Percentiles rank a stretch among this genome's conserved stretches.
Evolutionary conservation across 441 rosid species (phyloP).

Genomic region (Manihot esculenta): DNA sequence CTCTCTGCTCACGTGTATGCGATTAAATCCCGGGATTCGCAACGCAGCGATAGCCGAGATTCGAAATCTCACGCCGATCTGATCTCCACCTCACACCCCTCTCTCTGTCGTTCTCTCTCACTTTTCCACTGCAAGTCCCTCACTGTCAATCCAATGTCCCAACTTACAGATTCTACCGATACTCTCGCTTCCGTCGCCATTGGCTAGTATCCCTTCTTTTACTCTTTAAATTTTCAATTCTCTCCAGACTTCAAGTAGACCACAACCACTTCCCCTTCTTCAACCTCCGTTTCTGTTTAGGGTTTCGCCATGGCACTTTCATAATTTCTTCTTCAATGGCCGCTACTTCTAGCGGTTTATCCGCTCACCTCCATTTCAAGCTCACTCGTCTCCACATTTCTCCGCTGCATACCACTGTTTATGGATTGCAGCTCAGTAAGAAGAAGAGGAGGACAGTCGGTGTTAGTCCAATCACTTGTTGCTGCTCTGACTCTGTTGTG

Average conservation of each 20-base stretch:
- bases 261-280: background rate
- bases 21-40: slow-evolving; percentile 31
- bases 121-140: slow-evolving; percentile 4
- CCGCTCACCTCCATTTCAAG: slow-evolving; percentile 51
- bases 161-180: slow-evolving; percentile 5
- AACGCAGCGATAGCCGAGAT: slow-evolving; percentile 17
- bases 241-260: background rate
- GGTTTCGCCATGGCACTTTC: slow-evolving; percentile 42
- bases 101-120: background rate
- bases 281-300: background rate
- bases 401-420: slow-evolving; percentile 17
- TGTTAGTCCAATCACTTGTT: slow-evolving; percentile 42
- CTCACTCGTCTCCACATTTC: slow-evolving; percentile 27
- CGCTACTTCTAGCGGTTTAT: slow-evolving; percentile 46
- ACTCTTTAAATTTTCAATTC: background rate
- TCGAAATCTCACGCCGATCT: slow-evolving; percentile 20
- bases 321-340: slow-evolving; percentile 40
- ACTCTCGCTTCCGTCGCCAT: slow-evolving; percentile 14
- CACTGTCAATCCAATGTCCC: slow-evolving; percentile 17
- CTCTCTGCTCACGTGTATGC: slow-evolving; percentile 30
- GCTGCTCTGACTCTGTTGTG: slow-evolving; percentile 56
- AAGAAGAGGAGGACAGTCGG: slow-evolving; percentile 25
- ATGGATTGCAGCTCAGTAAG: slow-evolving; percentile 33
- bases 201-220: no score
- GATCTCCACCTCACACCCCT: slow-evolving; percentile 9